These are phyloP conservation scores for Trypanosoma platydactyli DNA, from an alignment of 208 protist genomes.

Conservation along the genomic window DNA sequence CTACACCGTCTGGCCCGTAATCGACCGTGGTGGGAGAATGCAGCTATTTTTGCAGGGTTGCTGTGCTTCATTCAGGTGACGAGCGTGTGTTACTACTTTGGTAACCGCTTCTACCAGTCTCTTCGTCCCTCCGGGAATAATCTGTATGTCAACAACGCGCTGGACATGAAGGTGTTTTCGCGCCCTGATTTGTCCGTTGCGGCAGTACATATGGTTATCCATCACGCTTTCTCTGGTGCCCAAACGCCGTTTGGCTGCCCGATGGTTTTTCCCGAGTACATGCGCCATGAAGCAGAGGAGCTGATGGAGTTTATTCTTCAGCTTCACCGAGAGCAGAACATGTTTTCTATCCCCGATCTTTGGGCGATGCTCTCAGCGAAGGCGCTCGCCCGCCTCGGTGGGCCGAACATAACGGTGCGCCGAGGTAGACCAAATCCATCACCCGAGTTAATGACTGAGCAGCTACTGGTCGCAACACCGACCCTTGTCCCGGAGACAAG, in stretches of 20 bases:
- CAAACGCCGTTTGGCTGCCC: slow-evolving; percentile 80
- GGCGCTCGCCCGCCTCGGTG: slow-evolving; percentile 71
- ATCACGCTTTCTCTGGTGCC: slow-evolving; percentile 67
- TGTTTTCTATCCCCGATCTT: slow-evolving; percentile 77
- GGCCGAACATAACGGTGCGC: slow-evolving; percentile 54
- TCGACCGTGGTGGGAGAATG: slow-evolving; percentile 85
- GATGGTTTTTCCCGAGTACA: slow-evolving; percentile 70
- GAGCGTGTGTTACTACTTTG: slow-evolving; percentile 53
- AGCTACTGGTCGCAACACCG: slow-evolving; percentile 47
- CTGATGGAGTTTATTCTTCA: slow-evolving; percentile 65
- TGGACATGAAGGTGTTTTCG: slow-evolving; percentile 76
- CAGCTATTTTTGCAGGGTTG: slow-evolving; percentile 63
- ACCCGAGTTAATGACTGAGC: slow-evolving; percentile 13
- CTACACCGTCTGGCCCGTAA: slow-evolving; percentile 74
- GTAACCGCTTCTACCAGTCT: slow-evolving; percentile 74
- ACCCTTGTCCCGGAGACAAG: slow-evolving; percentile 49
- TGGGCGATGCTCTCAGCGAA: slow-evolving; percentile 79
- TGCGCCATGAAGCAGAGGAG: slow-evolving; percentile 62
- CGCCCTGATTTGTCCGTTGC: slow-evolving; percentile 80
- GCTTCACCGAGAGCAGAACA: slow-evolving; percentile 61
- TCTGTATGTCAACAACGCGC: slow-evolving; percentile 42
- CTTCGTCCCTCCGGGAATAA: slow-evolving; percentile 72
- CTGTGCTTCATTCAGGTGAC: slow-evolving; percentile 71
- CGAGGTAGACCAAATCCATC: slow-evolving; percentile 54
- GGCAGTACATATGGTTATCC: slow-evolving; percentile 72